Evolutionary conservation across 2,329 filamentous ascomycete species (phyloP).

Genomic region (Fusarium veterinarium): DNA sequence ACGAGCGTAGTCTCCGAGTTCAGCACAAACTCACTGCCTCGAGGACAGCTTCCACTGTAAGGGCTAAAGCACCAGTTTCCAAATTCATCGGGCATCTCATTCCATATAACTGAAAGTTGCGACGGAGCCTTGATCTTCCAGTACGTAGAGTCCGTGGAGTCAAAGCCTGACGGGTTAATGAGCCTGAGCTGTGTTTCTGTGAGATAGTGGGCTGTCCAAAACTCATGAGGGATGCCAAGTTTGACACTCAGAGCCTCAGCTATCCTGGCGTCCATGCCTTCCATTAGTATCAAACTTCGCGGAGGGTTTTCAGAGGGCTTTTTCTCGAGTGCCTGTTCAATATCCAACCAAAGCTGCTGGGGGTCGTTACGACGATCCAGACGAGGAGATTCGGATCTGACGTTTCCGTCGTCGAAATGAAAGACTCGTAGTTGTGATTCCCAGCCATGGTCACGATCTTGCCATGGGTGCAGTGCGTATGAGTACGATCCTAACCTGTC

Average conservation of each 20-base stretch:
- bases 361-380: neutral
- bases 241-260: neutral
- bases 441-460: neutral
- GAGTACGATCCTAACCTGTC: neutral
- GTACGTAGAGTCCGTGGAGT: neutral
- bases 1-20: accelerated
- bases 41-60: neutral
- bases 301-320: neutral
- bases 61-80: neutral
- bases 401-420: neutral
- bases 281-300: neutral
- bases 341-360: neutral
- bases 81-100: neutral
- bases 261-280: neutral
- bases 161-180: neutral
- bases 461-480: neutral
- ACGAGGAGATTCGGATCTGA: neutral
- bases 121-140: neutral
- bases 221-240: neutral
- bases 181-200: accelerated
- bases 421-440: neutral
- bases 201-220: neutral
- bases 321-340: neutral
- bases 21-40: accelerated
- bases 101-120: neutral